phyloP scores from a whole-genome alignment of 768 basidiomycete genomes.

The Xerocomellus dryophilus region DNA sequence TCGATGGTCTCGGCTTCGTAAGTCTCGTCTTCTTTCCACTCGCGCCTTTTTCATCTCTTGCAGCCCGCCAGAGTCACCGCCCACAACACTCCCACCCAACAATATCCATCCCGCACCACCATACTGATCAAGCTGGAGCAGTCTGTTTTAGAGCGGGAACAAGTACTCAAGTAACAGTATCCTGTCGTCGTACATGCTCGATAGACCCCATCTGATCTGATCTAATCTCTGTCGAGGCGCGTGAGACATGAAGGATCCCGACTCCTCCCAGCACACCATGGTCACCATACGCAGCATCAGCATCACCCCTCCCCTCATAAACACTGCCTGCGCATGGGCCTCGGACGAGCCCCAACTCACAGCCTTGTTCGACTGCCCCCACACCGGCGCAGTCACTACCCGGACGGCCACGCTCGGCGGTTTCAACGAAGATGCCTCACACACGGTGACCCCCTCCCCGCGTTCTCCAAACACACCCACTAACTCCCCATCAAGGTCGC shows the following conservation, averaged over 20 bases:
- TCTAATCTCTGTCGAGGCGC: slow-evolving; percentile 9
- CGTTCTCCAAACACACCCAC: background rate
- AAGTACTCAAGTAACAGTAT: slow-evolving; percentile 67
- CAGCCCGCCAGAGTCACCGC: slow-evolving; percentile 97
- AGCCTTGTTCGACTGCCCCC: slow-evolving; percentile 59
- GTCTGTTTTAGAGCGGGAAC: slow-evolving; percentile 90
- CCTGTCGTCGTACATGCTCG: background rate
- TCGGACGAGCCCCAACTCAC: slow-evolving; percentile 62
- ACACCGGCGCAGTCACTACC: slow-evolving; percentile 79
- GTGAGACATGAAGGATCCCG: too few relatives aligned
- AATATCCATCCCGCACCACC: slow-evolving; percentile 83
- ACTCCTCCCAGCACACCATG: slow-evolving; percentile 36
- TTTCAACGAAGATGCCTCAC: slow-evolving; percentile 59
- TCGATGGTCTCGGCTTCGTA: slow-evolving; percentile 93
- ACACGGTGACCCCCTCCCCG: slow-evolving; percentile 45
- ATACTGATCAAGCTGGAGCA: slow-evolving; percentile 96
- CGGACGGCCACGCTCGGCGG: slow-evolving; percentile 72
- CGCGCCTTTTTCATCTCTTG: slow-evolving; percentile 11
- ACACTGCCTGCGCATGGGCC: slow-evolving; percentile 81
- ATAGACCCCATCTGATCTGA: slow-evolving; percentile 8
- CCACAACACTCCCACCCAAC: slow-evolving; percentile 82
- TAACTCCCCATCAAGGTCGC: slow-evolving; percentile 49
- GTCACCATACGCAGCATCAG: slow-evolving; percentile 53
- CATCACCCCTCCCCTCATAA: slow-evolving; percentile 65
- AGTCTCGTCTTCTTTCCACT: slow-evolving; percentile 33